Conservation (phyloP, 2,329 filamentous ascomycete species). For the Cordyceps tenuipes region DNA sequence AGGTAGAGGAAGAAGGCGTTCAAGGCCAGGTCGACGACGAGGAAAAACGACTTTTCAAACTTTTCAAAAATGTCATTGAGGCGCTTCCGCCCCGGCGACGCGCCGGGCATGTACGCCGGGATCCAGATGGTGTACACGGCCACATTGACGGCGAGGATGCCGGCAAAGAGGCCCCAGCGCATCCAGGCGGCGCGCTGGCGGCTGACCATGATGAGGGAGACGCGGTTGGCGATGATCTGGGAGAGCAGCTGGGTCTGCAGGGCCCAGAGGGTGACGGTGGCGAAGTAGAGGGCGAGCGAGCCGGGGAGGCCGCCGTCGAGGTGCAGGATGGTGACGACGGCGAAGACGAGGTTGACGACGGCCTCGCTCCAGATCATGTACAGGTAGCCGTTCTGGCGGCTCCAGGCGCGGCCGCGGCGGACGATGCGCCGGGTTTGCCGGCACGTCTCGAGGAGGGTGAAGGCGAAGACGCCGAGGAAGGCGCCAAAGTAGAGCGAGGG, state of each 20-base stretch:
- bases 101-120: constrained; percentile 22
- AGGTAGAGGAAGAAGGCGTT: constrained; percentile 42
- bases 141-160: constrained; percentile 30
- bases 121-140: constrained; percentile 34
- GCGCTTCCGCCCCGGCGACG: constrained; percentile 8
- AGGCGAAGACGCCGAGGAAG: constrained; percentile 21
- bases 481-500: constrained; percentile 19
- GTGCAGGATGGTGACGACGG: constrained; percentile 4
- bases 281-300: not conserved
- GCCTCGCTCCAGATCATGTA: constrained; percentile 12
- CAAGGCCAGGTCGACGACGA: constrained; percentile 38
- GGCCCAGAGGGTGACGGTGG: constrained; percentile 14
- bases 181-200: constrained; percentile 24
- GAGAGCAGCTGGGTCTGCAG: constrained; percentile 32
- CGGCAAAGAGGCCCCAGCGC: constrained; percentile 27
- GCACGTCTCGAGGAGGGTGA: constrained; percentile 18
- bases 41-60: constrained; percentile 37
- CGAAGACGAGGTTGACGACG: constrained; percentile 6
- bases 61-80: constrained; percentile 19
- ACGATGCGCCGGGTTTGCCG: constrained; percentile 18
- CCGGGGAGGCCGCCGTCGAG: not conserved
- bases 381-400: constrained; percentile 16
- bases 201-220: constrained; percentile 32
- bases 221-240: constrained; percentile 38
- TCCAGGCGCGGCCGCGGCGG: constrained; percentile 13